phyloP scores from a whole-genome alignment of 768 basidiomycete species.

The Rhizopogon vesiculosus region DNA sequence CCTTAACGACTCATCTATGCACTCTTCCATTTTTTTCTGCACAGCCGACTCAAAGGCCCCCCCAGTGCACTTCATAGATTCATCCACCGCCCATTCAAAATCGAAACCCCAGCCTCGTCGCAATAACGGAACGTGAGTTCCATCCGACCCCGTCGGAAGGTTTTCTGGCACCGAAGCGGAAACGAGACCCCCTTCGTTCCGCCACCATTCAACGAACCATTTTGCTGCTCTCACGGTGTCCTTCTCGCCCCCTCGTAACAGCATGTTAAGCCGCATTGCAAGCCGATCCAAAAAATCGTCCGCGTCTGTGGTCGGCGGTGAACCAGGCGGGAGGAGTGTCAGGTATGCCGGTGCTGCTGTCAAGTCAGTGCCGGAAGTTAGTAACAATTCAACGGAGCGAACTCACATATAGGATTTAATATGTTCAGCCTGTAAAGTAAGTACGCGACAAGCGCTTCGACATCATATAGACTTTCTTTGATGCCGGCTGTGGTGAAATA shows the following conservation, averaged over 20 bases:
- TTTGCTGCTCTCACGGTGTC: conserved; percentile 70
- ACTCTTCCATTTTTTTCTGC: conserved; percentile 66
- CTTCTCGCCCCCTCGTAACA: conserved; percentile 67
- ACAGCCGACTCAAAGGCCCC: conserved; percentile 30
- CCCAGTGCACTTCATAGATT: conserved; percentile 8
- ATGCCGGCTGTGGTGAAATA: conserved; percentile 65
- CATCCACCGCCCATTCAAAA: conserved; percentile 57
- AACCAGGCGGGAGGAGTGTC: conserved; percentile 48
- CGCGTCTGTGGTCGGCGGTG: conserved; percentile 56
- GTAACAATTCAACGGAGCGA: conserved; percentile 5
- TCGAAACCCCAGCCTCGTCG: conserved; percentile 84
- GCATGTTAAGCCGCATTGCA: conserved; percentile 75
- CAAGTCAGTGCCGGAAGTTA: conserved; percentile 3
- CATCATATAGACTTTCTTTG: conserved; percentile 88
- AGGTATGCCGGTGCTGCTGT: conserved; percentile 65
- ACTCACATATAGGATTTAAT: conserved; percentile 66
- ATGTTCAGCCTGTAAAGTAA: conserved; percentile 81
- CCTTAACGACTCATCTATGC: conserved; percentile 54
- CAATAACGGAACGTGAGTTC: conserved; percentile 4
- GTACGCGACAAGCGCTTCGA: conserved; percentile 81
- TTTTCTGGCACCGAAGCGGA: conserved; percentile 39
- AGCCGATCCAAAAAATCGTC: conserved; percentile 64
- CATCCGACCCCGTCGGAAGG: conserved; percentile 7
- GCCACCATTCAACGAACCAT: conserved; percentile 88
- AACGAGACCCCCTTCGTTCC: conserved; percentile 62